phyloP scores from a whole-genome alignment of 169 alveolate genomes.

The Cryptosporidium ryanae region DNA sequence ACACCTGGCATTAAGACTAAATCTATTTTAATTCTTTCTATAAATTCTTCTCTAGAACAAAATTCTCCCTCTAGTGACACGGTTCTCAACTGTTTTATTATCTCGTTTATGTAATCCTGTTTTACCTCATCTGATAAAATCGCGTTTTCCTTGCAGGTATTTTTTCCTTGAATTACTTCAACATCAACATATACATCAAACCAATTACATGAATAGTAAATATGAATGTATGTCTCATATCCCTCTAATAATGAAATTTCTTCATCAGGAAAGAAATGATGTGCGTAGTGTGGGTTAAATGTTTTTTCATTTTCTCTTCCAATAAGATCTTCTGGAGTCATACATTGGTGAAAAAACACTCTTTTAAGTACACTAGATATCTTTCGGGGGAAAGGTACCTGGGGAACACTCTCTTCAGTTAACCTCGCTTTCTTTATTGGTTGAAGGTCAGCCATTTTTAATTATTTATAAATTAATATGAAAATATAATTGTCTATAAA shows the following conservation, averaged over 20 bases:
- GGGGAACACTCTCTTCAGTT: conserved; percentile 9
- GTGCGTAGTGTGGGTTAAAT: conserved; percentile 43
- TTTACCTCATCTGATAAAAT: background rate
- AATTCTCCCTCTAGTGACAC: conserved; percentile 40
- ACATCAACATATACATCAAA: conserved; percentile 59
- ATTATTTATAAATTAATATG: too few species aligned
- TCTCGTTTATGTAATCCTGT: conserved; percentile 3
- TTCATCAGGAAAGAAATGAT: conserved; percentile 41
- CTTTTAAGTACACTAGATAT: conserved; percentile 5
- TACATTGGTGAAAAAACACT: conserved; percentile 32
- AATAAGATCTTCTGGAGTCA: conserved; percentile 3
- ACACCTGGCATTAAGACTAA: conserved; percentile 21
- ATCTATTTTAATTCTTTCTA: conserved; percentile 24
- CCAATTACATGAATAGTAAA: conserved; percentile 61
- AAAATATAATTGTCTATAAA: too few species aligned
- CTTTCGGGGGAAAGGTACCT: conserved; percentile 2
- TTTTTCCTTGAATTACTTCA: conserved; percentile 14
- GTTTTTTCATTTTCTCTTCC: background rate
- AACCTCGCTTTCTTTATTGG: conserved; percentile 2
- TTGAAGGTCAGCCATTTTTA: too few species aligned
- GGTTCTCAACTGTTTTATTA: conserved; percentile 12
- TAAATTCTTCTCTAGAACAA: conserved; percentile 46
- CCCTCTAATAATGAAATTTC: conserved; percentile 36
- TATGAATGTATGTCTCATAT: conserved; percentile 39
- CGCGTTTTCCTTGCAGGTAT: background rate